Conservation (phyloP, 805 yeast species). For the Yamadazyma tumulicola region DNA sequence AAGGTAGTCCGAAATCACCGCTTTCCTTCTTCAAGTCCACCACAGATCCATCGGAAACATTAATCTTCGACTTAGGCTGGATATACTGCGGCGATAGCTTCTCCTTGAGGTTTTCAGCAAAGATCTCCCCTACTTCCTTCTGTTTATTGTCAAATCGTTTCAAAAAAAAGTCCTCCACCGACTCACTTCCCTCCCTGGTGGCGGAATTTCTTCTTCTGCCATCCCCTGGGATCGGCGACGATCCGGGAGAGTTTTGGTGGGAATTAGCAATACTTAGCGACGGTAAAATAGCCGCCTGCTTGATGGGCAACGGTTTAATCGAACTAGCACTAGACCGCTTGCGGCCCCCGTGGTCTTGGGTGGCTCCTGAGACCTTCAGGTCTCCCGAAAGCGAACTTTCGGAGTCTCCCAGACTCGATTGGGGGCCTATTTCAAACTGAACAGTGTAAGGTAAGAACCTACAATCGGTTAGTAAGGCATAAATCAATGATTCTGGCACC, state of each 20-base stretch:
- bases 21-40: constrained; percentile 30
- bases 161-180: constrained; percentile 14
- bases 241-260: constrained; percentile 12
- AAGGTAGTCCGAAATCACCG: constrained; percentile 32
- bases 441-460: constrained; percentile 74
- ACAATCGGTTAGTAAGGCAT: too few relatives aligned
- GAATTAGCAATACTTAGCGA: constrained; percentile 35
- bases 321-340: constrained; percentile 6
- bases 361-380: background rate
- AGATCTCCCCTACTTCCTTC: constrained; percentile 2
- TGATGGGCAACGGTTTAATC: constrained; percentile 10
- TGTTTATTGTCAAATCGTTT: constrained; percentile 2
- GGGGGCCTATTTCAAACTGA: constrained; percentile 51
- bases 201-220: constrained; percentile 1
- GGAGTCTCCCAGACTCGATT: constrained; percentile 6
- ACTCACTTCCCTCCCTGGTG: constrained; percentile 2
- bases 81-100: constrained; percentile 32
- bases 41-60: constrained; percentile 27
- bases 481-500: too few relatives aligned
- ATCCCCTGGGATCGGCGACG: constrained; percentile 3
- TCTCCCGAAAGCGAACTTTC: background rate
- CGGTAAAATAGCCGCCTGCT: constrained; percentile 27
- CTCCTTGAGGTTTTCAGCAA: constrained; percentile 24
- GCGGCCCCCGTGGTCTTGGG: too few relatives aligned
- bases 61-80: constrained; percentile 44